Percentiles rank a stretch among this genome's conserved stretches.
Conservation (phyloP, 345 rosid genomes). For the Eutrema yunnanense region DNA sequence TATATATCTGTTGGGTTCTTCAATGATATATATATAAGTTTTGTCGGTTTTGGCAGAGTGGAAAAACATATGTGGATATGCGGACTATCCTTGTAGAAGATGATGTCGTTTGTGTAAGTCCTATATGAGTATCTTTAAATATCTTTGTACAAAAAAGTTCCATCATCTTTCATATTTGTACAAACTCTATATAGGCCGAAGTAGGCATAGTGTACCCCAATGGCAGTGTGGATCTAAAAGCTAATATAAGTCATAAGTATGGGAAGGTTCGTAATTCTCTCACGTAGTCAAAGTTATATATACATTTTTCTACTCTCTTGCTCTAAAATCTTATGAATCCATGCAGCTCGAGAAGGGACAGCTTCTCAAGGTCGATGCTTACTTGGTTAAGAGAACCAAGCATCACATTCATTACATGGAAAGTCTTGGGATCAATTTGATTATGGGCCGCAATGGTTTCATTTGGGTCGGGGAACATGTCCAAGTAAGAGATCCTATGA, state of each 20-base stretch:
- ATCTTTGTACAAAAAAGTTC: background rate
- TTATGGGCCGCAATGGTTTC: slow-evolving; percentile 80
- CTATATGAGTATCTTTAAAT: background rate
- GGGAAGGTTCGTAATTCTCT: slow-evolving; percentile 59
- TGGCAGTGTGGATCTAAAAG: slow-evolving; percentile 74
- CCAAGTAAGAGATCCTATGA: slow-evolving; percentile 37
- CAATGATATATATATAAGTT: too few relatives aligned
- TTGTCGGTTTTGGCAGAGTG: slow-evolving; percentile 23
- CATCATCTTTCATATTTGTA: background rate
- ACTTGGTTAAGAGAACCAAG: slow-evolving; percentile 69
- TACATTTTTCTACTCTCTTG: background rate
- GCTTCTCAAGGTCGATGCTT: slow-evolving; percentile 47
- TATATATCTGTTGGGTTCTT: too few relatives aligned
- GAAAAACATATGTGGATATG: slow-evolving; percentile 48
- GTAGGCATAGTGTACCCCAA: slow-evolving; percentile 70
- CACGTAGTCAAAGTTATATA: background rate
- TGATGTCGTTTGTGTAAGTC: slow-evolving; percentile 72
- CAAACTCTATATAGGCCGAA: slow-evolving; percentile 51
- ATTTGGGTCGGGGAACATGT: slow-evolving; percentile 90
- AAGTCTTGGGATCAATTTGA: slow-evolving; percentile 58
- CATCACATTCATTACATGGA: slow-evolving; percentile 74
- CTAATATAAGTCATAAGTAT: slow-evolving; percentile 42
- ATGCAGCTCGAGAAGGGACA: slow-evolving; percentile 50
- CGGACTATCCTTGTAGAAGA: too few relatives aligned
- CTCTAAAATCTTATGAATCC: background rate